Evolutionary conservation across 108 stramenopile species (phyloP), one percentile per base, ranked within the genome.

Genomic region (Skeletonema tropicum): DNA sequence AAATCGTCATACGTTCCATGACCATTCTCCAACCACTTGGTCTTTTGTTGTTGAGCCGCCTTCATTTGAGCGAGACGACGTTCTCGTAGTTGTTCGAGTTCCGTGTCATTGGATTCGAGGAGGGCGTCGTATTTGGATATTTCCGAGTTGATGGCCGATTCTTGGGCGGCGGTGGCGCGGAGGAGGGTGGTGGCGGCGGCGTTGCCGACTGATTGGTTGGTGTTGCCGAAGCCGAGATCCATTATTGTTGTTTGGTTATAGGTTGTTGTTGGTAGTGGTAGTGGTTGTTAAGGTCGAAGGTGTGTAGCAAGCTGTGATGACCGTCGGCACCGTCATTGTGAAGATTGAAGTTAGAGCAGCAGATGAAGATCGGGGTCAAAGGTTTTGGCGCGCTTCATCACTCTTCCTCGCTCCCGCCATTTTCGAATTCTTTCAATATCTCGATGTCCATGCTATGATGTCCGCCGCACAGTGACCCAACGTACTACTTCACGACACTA

Each of bases 1-100:
- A 98, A 59, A 71, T 96, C 96, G 3, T 71, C 38, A 73, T 98
- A 99, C 6, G 58, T 32, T n/a, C 97, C 97, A 76, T 99, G 97
- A 4, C 98, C 98, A 35, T 76, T 61, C 25, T 83, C 85, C 12
- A 70, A 60, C 92, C 93, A 97, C 48, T 87, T 80, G 52, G 70
- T 69, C 36, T 85, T 68, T 68, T 96, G 89, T 32, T 72, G 67
- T 39, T 86, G 82, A 57, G 85, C 71, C 68, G 87, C 71, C 42
- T 96, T 92, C 83, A 99, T 73, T 76, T 92, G 79, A 23, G 86
- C 77, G 21, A 93, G 41, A 2, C 99, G 86, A 36, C 80, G 71
- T 61, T 95, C 85, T 17, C 98, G 91, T 5, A 99, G 66, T 26
- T 68, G 67, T 70, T 98, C 98, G 39, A 99, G 86, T 42, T 95